These are phyloP conservation scores for Globisporangium megalacanthum DNA, from an alignment of 352 stramenopile genomes.

Conservation along the genomic window DNA sequence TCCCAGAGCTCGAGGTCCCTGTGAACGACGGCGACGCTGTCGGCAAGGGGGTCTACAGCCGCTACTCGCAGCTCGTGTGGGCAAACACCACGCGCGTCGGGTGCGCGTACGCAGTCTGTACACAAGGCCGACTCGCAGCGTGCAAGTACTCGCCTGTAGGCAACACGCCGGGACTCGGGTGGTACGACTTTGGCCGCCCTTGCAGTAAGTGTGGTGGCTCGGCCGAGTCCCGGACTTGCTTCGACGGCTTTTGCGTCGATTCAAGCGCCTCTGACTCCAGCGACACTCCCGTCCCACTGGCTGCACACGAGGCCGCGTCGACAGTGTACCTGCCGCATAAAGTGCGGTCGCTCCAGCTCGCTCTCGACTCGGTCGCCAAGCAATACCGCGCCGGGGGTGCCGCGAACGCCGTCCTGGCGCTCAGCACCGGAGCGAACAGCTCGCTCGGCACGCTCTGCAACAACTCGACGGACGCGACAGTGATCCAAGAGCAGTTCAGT, in stretches of 20 bases:
- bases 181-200: slow-evolving; percentile 5
- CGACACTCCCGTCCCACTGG: neutral
- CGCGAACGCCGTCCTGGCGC: neutral
- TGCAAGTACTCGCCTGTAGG: slow-evolving; percentile 13
- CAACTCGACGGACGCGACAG: slow-evolving; percentile 1
- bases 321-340: slow-evolving; percentile 9
- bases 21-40: neutral
- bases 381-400: neutral
- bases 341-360: slow-evolving; percentile 10
- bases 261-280: neutral
- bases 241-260: neutral
- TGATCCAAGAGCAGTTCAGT: slow-evolving; percentile 16
- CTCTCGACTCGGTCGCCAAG: slow-evolving; percentile 8
- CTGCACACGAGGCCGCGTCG: neutral
- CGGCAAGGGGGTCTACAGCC: slow-evolving; percentile 6
- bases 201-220: slow-evolving; percentile 5
- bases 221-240: neutral
- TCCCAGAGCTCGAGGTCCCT: slow-evolving; percentile 5
- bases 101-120: slow-evolving; percentile 12
- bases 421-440: slow-evolving; percentile 1
- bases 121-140: slow-evolving; percentile 2
- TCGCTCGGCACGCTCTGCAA: slow-evolving; percentile 9
- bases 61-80: slow-evolving; percentile 17
- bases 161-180: slow-evolving; percentile 1
- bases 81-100: slow-evolving; percentile 11